phyloP scores from a whole-genome alignment of 2,329 filamentous ascomycete genomes.

The Elsinoe necatrix region DNA sequence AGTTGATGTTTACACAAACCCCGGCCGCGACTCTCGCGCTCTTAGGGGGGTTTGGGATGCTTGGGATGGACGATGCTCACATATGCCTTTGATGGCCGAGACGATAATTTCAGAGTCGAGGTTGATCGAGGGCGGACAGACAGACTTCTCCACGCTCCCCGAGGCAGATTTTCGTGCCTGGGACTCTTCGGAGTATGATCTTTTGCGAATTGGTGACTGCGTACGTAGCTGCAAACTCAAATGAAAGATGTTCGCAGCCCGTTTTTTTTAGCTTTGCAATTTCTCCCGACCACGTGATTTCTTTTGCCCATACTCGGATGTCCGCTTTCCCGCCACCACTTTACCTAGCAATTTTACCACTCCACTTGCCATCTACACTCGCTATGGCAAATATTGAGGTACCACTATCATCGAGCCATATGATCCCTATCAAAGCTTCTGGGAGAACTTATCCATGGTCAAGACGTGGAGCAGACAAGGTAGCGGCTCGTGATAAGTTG shows the following conservation, averaged over 20 bases:
- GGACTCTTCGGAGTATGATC: conserved; percentile 11
- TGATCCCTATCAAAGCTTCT: too few species aligned
- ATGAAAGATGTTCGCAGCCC: background rate
- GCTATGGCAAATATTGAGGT: too few species aligned
- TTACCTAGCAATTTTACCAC: too few species aligned
- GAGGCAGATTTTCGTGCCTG: conserved; percentile 7
- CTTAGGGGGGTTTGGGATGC: conserved; percentile 6
- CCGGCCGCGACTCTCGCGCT: conserved; percentile 2
- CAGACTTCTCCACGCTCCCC: conserved; percentile 14
- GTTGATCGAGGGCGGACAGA: background rate
- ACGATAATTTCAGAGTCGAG: background rate
- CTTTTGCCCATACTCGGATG: too few species aligned
- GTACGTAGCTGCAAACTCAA: conserved; percentile 6
- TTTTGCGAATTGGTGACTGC: conserved; percentile 4
- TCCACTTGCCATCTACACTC: too few species aligned
- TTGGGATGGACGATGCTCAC: conserved; percentile 14
- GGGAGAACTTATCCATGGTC: too few species aligned
- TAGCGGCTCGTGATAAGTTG: too few species aligned
- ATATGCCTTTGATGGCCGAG: background rate
- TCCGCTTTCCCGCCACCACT: too few species aligned
- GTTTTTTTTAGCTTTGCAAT: background rate
- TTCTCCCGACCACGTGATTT: background rate
- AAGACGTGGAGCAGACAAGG: too few species aligned
- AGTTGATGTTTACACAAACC: conserved; percentile 3
- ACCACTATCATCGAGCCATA: too few species aligned